These are phyloP conservation scores for Protea cynaroides DNA, from an alignment of 164 flowering plant species.

Conservation along the genomic window DNA sequence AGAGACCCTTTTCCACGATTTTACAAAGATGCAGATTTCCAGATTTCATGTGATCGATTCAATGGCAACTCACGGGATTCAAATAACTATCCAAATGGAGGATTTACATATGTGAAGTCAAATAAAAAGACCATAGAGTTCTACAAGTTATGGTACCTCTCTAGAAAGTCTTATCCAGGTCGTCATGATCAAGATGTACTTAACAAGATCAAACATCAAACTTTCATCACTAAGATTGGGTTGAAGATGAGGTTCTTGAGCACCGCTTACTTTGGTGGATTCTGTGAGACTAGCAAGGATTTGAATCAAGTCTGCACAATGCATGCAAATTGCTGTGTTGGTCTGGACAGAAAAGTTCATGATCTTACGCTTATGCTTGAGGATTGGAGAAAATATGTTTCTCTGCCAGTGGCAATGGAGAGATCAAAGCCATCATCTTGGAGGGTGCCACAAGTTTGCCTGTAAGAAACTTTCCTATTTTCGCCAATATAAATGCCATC, in stretches of 20 bases:
- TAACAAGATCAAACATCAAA: not conserved
- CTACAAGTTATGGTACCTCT: not conserved
- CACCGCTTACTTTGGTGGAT: not conserved
- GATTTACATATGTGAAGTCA: not conserved
- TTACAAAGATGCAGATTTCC: not conserved
- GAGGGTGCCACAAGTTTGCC: too few species aligned
- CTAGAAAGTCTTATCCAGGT: not conserved
- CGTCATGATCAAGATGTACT: not conserved
- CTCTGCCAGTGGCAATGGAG: too few species aligned
- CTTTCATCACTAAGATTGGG: not conserved
- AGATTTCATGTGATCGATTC: not conserved
- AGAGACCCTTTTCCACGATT: constrained; percentile 1
- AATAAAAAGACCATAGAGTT: not conserved
- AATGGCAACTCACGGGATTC: not conserved
- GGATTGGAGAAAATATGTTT: too few species aligned
- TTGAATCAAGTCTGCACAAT: too few species aligned
- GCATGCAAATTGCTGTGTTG: too few species aligned
- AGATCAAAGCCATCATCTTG: too few species aligned
- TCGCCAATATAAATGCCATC: too few species aligned
- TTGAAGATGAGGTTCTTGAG: constrained; percentile 1
- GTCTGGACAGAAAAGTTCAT: too few species aligned
- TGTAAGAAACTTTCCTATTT: too few species aligned
- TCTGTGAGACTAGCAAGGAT: not conserved
- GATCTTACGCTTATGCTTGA: too few species aligned
- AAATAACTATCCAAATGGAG: not conserved